phyloP scores from a whole-genome alignment of 164 flowering plant species.

The Chimonanthus praecox region DNA sequence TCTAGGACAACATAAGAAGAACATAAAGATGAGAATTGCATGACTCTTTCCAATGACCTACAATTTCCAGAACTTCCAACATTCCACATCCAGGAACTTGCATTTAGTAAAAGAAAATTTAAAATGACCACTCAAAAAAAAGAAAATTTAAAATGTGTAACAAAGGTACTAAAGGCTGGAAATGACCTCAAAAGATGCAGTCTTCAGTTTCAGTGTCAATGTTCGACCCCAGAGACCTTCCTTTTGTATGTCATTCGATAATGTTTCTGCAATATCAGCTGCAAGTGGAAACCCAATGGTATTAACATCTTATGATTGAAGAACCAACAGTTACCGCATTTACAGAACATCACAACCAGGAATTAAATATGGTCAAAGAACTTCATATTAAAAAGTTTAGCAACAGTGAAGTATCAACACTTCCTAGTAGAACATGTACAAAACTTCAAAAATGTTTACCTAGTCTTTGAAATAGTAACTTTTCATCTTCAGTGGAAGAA shows the following conservation, averaged over 20 bases:
- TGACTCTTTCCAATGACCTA: background rate
- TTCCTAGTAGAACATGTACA: background rate
- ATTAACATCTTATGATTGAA: background rate
- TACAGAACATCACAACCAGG: background rate
- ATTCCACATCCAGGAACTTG: background rate
- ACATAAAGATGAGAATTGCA: background rate
- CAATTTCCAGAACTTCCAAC: background rate
- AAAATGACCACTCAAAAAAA: background rate
- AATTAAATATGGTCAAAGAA: background rate
- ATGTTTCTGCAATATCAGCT: conserved; percentile 80
- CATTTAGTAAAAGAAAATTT: background rate
- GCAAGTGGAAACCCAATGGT: conserved; percentile 23
- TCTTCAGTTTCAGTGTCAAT: conserved; percentile 86
- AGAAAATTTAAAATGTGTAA: background rate
- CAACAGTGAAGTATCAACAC: background rate
- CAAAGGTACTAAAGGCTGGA: conserved; percentile 2
- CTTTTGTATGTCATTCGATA: conserved; percentile 69
- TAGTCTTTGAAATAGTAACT: conserved; percentile 50
- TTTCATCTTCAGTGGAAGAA: conserved; percentile 57
- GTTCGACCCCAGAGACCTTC: conserved; percentile 83
- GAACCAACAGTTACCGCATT: background rate
- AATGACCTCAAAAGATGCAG: conserved; percentile 87
- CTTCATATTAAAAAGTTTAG: background rate
- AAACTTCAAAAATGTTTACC: conserved; percentile 32
- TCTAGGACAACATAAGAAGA: background rate